These are phyloP conservation scores for Myotisia sp. DNA, from an alignment of 2,329 filamentous ascomycete genomes.

Conservation along the genomic window DNA sequence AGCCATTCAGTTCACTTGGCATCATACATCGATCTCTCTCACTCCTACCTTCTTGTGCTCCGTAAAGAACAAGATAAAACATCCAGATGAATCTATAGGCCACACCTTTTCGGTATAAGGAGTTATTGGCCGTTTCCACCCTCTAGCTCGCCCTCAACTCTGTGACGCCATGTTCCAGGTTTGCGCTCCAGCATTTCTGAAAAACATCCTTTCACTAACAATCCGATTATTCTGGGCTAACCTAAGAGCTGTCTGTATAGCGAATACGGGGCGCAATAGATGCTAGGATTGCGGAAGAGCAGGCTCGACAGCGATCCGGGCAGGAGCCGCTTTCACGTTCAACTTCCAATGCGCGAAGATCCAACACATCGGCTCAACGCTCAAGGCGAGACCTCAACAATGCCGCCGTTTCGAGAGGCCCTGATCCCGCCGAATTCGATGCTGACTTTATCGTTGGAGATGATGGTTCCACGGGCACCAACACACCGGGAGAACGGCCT, in stretches of 20 bases:
- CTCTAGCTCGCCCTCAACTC: not conserved
- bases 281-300: conserved; percentile 78
- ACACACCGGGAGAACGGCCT: conserved; percentile 36
- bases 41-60: too few relatives aligned
- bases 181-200: not conserved
- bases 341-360: conserved; percentile 22
- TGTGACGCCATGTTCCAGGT: conserved; percentile 5
- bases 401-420: conserved; percentile 38
- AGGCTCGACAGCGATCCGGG: conserved; percentile 55
- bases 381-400: conserved; percentile 20
- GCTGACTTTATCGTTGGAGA: conserved; percentile 77
- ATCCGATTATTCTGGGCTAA: too few relatives aligned
- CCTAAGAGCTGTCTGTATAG: too few relatives aligned
- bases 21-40: too few relatives aligned
- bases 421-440: conserved; percentile 79
- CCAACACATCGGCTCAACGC: conserved; percentile 15
- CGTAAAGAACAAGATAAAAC: too few relatives aligned
- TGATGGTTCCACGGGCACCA: conserved; percentile 52
- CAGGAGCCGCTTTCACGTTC: conserved; percentile 32
- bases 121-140: too few relatives aligned
- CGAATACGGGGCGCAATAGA: conserved; percentile 75
- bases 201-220: too few relatives aligned
- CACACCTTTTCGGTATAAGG: too few relatives aligned
- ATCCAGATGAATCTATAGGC: too few relatives aligned
- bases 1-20: too few relatives aligned